Conservation (phyloP, 2,329 filamentous ascomycete species). For the Colletotrichum sp. region DNA sequence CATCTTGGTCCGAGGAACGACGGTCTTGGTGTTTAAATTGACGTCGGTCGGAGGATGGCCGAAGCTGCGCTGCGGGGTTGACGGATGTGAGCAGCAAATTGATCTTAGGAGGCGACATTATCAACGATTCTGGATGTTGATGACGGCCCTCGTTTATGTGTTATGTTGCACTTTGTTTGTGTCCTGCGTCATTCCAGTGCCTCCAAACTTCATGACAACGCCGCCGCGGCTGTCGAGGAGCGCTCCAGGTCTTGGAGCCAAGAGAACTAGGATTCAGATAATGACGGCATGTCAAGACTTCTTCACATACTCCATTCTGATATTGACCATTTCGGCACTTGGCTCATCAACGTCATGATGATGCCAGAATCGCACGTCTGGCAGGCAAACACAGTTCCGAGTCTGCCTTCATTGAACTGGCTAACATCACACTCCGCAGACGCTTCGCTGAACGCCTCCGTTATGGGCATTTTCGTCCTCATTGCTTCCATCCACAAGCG, state of each 20-base stretch:
- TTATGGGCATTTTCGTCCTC: not conserved
- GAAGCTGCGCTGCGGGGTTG: not conserved
- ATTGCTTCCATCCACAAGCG: not conserved
- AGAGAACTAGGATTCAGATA: not conserved
- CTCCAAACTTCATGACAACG: not conserved
- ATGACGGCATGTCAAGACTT: not conserved
- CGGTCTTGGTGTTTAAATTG: not conserved
- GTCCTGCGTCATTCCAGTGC: not conserved
- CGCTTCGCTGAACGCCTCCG: not conserved
- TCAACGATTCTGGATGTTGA: not conserved
- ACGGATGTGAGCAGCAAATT: not conserved
- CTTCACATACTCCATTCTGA: not conserved
- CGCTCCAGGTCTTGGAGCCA: not conserved
- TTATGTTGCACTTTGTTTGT: not conserved
- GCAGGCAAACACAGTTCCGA: not conserved
- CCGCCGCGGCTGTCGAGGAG: not conserved
- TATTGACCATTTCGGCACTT: not conserved
- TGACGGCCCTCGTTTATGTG: not conserved
- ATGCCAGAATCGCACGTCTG: not conserved
- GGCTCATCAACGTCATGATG: not conserved
- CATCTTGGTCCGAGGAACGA: not conserved
- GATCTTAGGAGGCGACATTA: not conserved
- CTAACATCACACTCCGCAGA: not conserved
- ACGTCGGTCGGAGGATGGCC: constrained; percentile 1
- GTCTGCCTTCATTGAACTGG: not conserved